Percentiles rank a stretch among this genome's conserved stretches.
Evolutionary conservation across 83 land plant genomes (phyloP).

Genomic region (Larix sibirica): DNA sequence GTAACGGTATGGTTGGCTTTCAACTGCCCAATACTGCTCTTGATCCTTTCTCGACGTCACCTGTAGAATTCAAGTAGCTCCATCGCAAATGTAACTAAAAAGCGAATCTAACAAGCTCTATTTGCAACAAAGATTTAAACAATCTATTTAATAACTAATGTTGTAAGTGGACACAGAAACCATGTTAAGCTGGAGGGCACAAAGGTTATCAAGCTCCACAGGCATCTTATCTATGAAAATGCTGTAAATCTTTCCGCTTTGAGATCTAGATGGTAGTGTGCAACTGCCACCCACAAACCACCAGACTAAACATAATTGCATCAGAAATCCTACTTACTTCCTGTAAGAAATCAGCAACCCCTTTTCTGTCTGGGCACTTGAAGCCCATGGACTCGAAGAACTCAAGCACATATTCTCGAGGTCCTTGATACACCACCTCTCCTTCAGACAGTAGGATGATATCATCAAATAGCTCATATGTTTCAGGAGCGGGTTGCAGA

Average conservation of each 20-base stretch:
- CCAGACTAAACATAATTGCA: no score
- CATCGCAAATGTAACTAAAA: not conserved
- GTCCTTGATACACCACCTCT: conserved; percentile 45
- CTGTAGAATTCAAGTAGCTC: conserved; percentile 18
- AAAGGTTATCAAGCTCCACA: not conserved
- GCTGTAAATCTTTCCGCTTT: no score
- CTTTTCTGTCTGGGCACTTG: conserved; percentile 67
- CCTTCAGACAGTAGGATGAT: conserved; percentile 48
- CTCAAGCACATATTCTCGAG: conserved; percentile 41
- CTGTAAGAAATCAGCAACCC: conserved; percentile 57
- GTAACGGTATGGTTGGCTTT: conserved; percentile 49
- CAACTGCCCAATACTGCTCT: conserved; percentile 62
- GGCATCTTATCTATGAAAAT: no score
- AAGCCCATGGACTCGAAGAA: conserved; percentile 59
- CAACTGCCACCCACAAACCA: no score
- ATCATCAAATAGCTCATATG: conserved; percentile 75
- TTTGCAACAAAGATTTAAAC: not conserved
- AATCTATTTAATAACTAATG: not conserved
- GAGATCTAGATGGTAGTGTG: no score
- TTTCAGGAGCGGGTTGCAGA: conserved; percentile 77
- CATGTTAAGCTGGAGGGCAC: not conserved
- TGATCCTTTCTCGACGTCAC: conserved; percentile 81
- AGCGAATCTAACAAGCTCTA: not conserved
- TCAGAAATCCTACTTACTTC: not conserved
- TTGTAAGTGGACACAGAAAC: not conserved